phyloP scores from a whole-genome alignment of 1,139 yeast species.

The Pichia sp. region DNA sequence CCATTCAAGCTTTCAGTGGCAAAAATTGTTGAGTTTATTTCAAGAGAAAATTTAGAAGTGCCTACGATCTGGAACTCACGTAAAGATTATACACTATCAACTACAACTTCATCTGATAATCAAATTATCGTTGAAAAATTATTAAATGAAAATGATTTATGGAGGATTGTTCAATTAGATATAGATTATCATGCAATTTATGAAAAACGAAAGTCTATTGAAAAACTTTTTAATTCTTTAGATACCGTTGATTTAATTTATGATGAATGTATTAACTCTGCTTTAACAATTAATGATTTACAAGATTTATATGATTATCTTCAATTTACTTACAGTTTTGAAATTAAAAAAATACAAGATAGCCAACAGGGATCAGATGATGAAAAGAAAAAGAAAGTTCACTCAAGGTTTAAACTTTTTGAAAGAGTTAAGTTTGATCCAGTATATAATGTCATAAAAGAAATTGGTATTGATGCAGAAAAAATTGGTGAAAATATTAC shows the following conservation, averaged over 20 bases:
- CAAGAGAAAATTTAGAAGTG: constrained; percentile 78
- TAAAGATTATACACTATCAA: constrained; percentile 70
- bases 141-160: constrained; percentile 75
- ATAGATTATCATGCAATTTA: constrained; percentile 82
- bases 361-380: constrained; percentile 8
- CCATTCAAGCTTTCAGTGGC: constrained; percentile 68
- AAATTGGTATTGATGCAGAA: constrained; percentile 71
- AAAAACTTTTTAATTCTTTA: constrained; percentile 50
- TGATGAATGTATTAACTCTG: constrained; percentile 47
- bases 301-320: constrained; percentile 86
- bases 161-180: constrained; percentile 85
- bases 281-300: constrained; percentile 66
- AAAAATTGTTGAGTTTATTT: constrained; percentile 70
- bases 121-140: constrained; percentile 46
- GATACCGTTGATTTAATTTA: constrained; percentile 54
- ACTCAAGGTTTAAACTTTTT: constrained; percentile 63
- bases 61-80: constrained; percentile 97
- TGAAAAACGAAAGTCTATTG: constrained; percentile 64
- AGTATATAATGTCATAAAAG: constrained; percentile 61
- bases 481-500: constrained; percentile 80
- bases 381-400: constrained; percentile 38
- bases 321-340: constrained; percentile 72
- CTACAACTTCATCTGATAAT: constrained; percentile 42
- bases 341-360: constrained; percentile 40
- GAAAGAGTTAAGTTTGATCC: constrained; percentile 71